Percentiles rank a stretch among this genome's conserved stretches.
phyloP scores from a whole-genome alignment of 768 basidiomycete genomes.

The Phanerochaete sordida region DNA sequence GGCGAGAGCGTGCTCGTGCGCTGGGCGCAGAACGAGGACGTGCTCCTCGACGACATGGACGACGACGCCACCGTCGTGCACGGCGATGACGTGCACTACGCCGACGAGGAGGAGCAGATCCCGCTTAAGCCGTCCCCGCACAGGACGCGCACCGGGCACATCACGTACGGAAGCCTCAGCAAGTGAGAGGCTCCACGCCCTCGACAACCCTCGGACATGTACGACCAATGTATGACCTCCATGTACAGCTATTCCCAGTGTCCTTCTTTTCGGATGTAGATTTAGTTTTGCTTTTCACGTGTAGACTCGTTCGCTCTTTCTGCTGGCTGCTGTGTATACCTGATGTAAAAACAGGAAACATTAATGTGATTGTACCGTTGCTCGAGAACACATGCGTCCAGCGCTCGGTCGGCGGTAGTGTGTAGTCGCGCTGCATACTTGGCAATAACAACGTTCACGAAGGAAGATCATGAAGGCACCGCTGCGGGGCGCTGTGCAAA shows the following conservation, averaged over 20 bases:
- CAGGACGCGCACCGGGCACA: not conserved
- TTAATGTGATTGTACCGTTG: too few relatives aligned
- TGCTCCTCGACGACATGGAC: conserved; percentile 31
- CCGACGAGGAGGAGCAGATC: conserved; percentile 45
- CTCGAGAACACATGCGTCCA: too few relatives aligned
- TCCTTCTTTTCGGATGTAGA: not conserved
- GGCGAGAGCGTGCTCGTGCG: conserved; percentile 39
- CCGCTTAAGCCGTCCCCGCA: conserved; percentile 38
- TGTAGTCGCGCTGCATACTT: too few relatives aligned
- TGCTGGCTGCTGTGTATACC: not conserved
- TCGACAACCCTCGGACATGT: not conserved
- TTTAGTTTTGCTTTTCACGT: not conserved
- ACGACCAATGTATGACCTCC: not conserved
- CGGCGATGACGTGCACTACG: conserved; percentile 26
- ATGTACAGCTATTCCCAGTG: not conserved
- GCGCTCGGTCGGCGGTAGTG: too few relatives aligned
- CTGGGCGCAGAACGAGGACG: conserved; percentile 49
- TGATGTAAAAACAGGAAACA: too few relatives aligned
- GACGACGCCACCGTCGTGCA: conserved; percentile 44
- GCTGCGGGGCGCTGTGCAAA: too few relatives aligned
- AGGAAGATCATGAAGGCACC: too few relatives aligned
- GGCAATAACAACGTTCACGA: too few relatives aligned
- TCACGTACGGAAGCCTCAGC: conserved; percentile 17
- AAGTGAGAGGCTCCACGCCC: not conserved
- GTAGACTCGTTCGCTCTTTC: not conserved